Evolutionary conservation across 2,329 filamentous ascomycete species (phyloP).

Genomic region (Aureobasidium sp.): DNA sequence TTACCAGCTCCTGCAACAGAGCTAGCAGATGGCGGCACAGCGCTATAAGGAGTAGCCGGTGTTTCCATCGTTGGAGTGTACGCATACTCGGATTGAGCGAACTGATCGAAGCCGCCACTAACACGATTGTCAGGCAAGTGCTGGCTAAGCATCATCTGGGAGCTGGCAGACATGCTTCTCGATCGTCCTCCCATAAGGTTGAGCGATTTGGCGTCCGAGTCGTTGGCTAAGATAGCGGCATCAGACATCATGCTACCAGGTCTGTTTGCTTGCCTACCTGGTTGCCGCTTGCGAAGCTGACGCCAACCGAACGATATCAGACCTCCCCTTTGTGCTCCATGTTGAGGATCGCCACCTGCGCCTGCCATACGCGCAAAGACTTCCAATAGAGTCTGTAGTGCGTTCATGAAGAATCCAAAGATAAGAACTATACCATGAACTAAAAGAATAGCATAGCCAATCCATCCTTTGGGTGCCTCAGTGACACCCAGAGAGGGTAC

Average conservation of each 20-base stretch:
- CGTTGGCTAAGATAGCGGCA: constrained; percentile 67
- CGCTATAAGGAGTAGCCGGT: constrained; percentile 69
- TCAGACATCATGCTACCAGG: constrained; percentile 75
- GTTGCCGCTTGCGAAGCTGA: constrained; percentile 66
- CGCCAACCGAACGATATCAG: constrained; percentile 66
- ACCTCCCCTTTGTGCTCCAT: constrained; percentile 59
- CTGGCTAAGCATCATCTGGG: constrained; percentile 53
- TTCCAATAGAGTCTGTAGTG: constrained; percentile 83
- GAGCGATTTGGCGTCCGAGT: constrained; percentile 57
- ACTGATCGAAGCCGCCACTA: constrained; percentile 46
- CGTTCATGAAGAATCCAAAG: constrained; percentile 89
- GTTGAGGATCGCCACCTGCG: constrained; percentile 61
- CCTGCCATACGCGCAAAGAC: constrained; percentile 76
- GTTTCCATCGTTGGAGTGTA: constrained; percentile 49
- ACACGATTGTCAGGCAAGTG: constrained; percentile 27
- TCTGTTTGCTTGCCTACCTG: constrained; percentile 47
- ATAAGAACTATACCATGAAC: constrained; percentile 79
- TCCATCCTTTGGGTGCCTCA: constrained; percentile 81
- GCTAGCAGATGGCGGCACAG: constrained; percentile 45
- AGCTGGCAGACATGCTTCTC: constrained; percentile 55
- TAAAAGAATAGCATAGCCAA: constrained; percentile 83
- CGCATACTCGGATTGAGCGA: constrained; percentile 44
- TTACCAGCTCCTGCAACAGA: constrained; percentile 35
- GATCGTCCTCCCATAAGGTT: constrained; percentile 47
- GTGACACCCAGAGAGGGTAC: constrained; percentile 72